Evolutionary conservation across 75 land plant genomes (phyloP).

Genomic region (Larix kaempferi): DNA sequence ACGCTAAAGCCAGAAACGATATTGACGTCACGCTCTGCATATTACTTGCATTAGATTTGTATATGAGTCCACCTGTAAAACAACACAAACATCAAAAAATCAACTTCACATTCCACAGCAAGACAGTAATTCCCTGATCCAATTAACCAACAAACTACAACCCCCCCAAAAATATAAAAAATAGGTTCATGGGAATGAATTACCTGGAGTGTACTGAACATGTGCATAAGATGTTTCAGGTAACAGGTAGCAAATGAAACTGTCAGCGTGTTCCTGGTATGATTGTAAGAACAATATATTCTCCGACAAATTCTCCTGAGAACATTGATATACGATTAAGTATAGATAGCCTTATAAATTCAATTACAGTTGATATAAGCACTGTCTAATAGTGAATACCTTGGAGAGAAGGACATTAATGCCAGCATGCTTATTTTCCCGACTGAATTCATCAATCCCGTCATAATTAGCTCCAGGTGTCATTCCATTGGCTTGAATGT

Average conservation of each 20-base stretch:
- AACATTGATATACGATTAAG: background rate
- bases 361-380: too few species aligned
- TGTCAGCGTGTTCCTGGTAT: slow-evolving; percentile 61
- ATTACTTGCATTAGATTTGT: too few species aligned
- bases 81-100: too few species aligned
- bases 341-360: background rate
- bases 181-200: too few species aligned
- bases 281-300: slow-evolving; percentile 26
- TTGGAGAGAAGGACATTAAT: slow-evolving; percentile 75
- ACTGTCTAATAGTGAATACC: too few species aligned
- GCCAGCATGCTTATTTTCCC: slow-evolving; percentile 92
- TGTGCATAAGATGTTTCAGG: slow-evolving; percentile 42
- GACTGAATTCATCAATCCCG: slow-evolving; percentile 54
- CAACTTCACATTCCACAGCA: too few species aligned
- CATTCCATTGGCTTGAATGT: slow-evolving; percentile 62
- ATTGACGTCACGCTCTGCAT: too few species aligned
- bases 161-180: too few species aligned
- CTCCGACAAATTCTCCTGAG: slow-evolving; percentile 39
- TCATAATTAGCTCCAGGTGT: slow-evolving; percentile 61
- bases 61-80: too few species aligned
- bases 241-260: slow-evolving; percentile 59
- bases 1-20: too few species aligned
- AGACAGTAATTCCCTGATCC: too few species aligned
- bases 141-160: too few species aligned
- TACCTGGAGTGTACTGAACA: slow-evolving; percentile 60